Evolutionary conservation across 768 basidiomycete species (phyloP), one percentile per base, ranked within the genome.

Genomic region (Suillus hirtellus): DNA sequence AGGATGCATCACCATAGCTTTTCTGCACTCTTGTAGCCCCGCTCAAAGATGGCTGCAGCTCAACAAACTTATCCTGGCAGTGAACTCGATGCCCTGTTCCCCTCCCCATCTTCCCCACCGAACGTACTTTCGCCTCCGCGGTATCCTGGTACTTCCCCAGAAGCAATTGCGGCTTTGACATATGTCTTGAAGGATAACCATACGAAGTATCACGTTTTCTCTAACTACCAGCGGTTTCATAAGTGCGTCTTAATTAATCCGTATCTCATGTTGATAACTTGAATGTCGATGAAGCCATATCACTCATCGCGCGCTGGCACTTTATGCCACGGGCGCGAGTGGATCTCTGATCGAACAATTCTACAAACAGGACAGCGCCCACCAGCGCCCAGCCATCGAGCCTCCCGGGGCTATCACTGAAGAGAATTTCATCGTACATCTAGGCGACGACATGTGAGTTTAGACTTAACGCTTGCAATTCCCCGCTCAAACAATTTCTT

Each of bases 151-250:
- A 55, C 65, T 38, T 58, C 62, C 43, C 60, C 59, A 42, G 68
- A 74, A 46, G 76, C 78, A 1, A 72, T 76, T 59, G 43, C 66
- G 38, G 63, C 72, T 3, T 56, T 80, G 1, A 67, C 61, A 1
- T 59, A 71, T 8, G 63, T 78, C 8, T 72, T 87, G 55, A 81
- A 79, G 63, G 82, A 85, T 9, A 84, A 84, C 61, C 80, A 86
- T 58, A 70, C 73, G 38, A 77, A 73, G 50, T 75, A 77, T 69
- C 84, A 87, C 58, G 75, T 80, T 14, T 87, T 81, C 70, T 79
- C 80, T 69, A 81, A 85, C 60, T 70, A 81, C n/a, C 63, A 52
- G 35, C 65, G 75, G 0, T 82, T 82, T 62, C 86, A 86, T 75
- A 86, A 86, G 86, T 85, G 65, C 19, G 4, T 24, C 59, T 27